Conservation (phyloP, 495 filamentous ascomycete genomes). For the Penicillium paradoxum region DNA sequence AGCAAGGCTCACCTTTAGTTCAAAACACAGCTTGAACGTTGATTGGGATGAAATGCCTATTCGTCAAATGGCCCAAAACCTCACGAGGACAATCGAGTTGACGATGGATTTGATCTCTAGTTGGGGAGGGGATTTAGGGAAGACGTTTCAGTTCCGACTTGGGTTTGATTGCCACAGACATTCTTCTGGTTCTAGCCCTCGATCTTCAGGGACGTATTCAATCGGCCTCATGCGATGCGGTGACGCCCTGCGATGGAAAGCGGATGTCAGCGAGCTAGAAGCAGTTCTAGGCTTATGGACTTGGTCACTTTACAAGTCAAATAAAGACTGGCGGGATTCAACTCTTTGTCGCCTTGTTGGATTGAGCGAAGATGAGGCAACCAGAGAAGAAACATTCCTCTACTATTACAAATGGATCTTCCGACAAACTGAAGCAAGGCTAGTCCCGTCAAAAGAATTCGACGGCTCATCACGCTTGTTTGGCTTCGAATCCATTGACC, state of each 20-base stretch:
- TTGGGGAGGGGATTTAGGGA: slow-evolving; percentile 20
- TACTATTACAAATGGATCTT: slow-evolving; percentile 41
- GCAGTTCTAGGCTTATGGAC: slow-evolving; percentile 34
- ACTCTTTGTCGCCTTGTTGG: slow-evolving; percentile 28
- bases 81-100: slow-evolving; percentile 25
- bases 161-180: slow-evolving; percentile 14
- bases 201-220: slow-evolving; percentile 11
- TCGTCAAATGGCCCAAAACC: slow-evolving; percentile 20
- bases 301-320: slow-evolving; percentile 29
- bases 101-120: slow-evolving; percentile 32
- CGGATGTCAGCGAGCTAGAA: slow-evolving; percentile 27
- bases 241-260: slow-evolving; percentile 26
- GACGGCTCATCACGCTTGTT: slow-evolving; percentile 21
- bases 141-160: slow-evolving; percentile 21
- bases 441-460: slow-evolving; percentile 21
- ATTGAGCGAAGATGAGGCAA: slow-evolving; percentile 19
- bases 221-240: slow-evolving; percentile 20
- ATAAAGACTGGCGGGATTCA: slow-evolving; percentile 9
- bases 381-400: slow-evolving; percentile 19
- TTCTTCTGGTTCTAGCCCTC: not conserved
- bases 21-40: slow-evolving; percentile 6
- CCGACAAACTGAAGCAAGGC: slow-evolving; percentile 24
- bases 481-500: slow-evolving; percentile 12
- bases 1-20: slow-evolving; percentile 22
- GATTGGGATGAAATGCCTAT: slow-evolving; percentile 34